These are phyloP conservation scores for Fusarium coicis DNA, from an alignment of 2,329 filamentous ascomycete species.

Conservation along the genomic window DNA sequence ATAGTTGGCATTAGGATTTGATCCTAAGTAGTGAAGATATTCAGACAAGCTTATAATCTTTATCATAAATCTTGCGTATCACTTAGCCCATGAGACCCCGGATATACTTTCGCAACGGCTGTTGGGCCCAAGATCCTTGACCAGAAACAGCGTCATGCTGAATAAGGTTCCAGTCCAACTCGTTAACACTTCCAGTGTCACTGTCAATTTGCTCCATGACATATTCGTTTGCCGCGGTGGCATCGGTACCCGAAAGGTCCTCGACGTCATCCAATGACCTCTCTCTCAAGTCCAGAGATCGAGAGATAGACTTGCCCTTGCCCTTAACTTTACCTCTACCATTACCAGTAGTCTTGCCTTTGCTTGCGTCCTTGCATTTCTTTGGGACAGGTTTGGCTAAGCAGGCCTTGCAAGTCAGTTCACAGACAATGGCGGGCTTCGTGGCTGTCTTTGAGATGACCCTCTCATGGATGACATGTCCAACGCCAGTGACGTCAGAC, in stretches of 20 bases:
- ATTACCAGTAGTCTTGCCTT: background rate
- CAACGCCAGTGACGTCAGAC: background rate
- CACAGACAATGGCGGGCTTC: background rate
- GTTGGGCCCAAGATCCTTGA: background rate
- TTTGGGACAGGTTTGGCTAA: background rate
- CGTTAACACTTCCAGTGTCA: background rate
- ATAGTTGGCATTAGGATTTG: fast-evolving
- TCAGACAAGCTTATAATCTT: background rate
- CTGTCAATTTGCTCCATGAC: background rate
- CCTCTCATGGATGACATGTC: background rate
- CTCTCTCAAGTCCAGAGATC: background rate
- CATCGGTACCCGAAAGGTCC: background rate
- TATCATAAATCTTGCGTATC: background rate
- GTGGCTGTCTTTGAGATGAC: background rate
- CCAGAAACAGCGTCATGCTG: background rate
- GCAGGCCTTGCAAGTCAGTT: background rate
- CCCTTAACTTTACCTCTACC: background rate
- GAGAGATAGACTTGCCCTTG: background rate
- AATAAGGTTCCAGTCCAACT: background rate
- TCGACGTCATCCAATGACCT: background rate
- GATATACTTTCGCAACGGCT: background rate
- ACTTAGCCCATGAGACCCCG: background rate
- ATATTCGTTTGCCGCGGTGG: background rate
- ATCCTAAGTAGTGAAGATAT: background rate
- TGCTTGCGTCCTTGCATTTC: background rate